Evolutionary conservation across 176 grass and related monocot species (phyloP), one percentile per base, ranked within the genome.

Genomic region (Miscanthus lutarioriparius): DNA sequence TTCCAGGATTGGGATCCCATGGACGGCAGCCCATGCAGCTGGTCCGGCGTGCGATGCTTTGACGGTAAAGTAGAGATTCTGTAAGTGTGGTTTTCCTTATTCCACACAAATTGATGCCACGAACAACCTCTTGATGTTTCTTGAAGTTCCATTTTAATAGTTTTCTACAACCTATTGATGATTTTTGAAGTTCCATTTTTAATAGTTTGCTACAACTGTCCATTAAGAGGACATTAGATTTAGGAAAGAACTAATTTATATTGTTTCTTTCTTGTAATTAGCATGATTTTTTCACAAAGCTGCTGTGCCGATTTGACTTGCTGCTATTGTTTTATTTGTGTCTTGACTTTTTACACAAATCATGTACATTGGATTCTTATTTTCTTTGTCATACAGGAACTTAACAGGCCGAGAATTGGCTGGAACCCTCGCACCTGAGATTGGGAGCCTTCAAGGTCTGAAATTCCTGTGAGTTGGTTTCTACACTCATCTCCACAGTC

Each of bases 51-150:
- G 74, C 83, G 82, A 56, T 95, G 96, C 82, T 74, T 84, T 80
- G 96, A 86, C 64, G 87, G 79, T 85, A 88, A 93, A 76, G 96
- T 98, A 63, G 91, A 95, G 76, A 91, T 87, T 85, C 53, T 95
- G 93, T 98, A 93, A 90, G 93, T 88, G 54, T 53, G 75, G 79
- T 79, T 63, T 72, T 61, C 38, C 74, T 36, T 14, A n/a, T 12
- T 62, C 74, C 27, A 65, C 74, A 14, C 28, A 39, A 51, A 36
- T 43, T 37, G 5, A 41, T 35, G 41, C 15, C 28, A 13, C 33
- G 65, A 22, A 53, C 64, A 27, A 53, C 63, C 27, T 72, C 51
- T 1, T 59, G 12, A 44, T 64, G 4, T 40, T 72, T 72, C 10
- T 64, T 62, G 3, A 62, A 8, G 47, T 3, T 16, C 36, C 37